Base-by-base conservation (phyloP, 352 stramenopile genomes). In the Phytophthora boehmeriae region DNA sequence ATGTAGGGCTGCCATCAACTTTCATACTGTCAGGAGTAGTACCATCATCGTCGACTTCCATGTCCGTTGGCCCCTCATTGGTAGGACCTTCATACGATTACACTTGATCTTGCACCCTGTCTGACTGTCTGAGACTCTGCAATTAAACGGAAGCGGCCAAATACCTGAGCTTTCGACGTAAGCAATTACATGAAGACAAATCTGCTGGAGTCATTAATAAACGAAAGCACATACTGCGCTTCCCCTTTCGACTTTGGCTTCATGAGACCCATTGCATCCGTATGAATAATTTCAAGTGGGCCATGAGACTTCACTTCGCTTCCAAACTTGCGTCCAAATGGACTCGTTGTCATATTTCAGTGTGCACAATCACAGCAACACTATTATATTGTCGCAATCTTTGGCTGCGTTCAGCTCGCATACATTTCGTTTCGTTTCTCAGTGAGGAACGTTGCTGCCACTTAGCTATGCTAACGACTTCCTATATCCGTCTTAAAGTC, bases 181-280 rank as follows among this genome's bases (percentile, higher is more conserved):
- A 64, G 10, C 0, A 58, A 41, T 17, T 62, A 53, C 19, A 63
- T 19, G 1, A 20, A 8, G 0, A 67, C 59, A 14, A 47, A 68
- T 10, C 55, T 46, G 10, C 48, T 51, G 30, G 34, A 39, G 19
- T 72, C 47, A 36, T 72, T 58, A 2, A 64, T 57, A 17, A 72
- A 68, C 4, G 58, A 53, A 20, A 72, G 17, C 1, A 68, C 28
- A 23, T 59, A 67, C 11, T 28, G 35, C 13, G 35, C 61, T 28
- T 22, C 61, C 1, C 50, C 38, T n/a, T 45, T 43, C 5, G 54
- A 66, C 44, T 64, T 49, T 14, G 51, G 17, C 10, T 36, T 45
- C 34, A 60, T 27, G 14, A 46, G 44, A 19, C 62, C 62, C 42
- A 62, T 60, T 4, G 47, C 14, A 32, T 70, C 52, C 17, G 27